Evolutionary conservation across 345 rosid genomes (phyloP).

Genomic region (Syzygium jambos): DNA sequence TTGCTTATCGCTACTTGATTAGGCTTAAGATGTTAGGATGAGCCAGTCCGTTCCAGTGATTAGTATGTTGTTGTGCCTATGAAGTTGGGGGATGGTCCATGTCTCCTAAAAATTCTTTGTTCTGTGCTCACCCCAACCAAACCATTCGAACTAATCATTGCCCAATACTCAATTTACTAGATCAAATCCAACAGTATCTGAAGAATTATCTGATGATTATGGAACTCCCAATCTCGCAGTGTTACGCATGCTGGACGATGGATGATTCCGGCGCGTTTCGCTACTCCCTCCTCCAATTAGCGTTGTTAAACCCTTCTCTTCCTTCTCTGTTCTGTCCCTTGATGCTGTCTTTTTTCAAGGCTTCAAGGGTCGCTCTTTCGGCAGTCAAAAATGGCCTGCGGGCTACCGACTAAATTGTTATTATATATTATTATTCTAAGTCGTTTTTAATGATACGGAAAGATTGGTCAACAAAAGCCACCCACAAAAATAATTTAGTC

Average conservation of each 20-base stretch:
- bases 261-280: background rate
- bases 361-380: background rate
- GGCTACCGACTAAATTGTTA: rapidly evolving
- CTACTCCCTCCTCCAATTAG: background rate
- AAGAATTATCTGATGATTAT: background rate
- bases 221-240: background rate
- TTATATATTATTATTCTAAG: background rate
- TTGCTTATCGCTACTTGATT: rapidly evolving
- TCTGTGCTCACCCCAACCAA: background rate
- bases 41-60: rapidly evolving
- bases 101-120: background rate
- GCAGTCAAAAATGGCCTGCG: background rate
- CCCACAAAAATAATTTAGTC: background rate
- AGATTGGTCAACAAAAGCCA: background rate
- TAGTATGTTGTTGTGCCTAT: background rate
- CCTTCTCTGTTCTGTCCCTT: background rate
- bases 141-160: background rate
- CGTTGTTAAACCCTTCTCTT: rapidly evolving
- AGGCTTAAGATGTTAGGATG: background rate
- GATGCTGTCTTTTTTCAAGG: background rate
- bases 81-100: background rate
- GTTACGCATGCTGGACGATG: no score
- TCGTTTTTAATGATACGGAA: background rate
- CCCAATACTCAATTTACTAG: background rate
- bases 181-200: background rate